phyloP scores from a whole-genome alignment of 1,284 basidiomycete genomes.

The Leccinum pallidistipes region DNA sequence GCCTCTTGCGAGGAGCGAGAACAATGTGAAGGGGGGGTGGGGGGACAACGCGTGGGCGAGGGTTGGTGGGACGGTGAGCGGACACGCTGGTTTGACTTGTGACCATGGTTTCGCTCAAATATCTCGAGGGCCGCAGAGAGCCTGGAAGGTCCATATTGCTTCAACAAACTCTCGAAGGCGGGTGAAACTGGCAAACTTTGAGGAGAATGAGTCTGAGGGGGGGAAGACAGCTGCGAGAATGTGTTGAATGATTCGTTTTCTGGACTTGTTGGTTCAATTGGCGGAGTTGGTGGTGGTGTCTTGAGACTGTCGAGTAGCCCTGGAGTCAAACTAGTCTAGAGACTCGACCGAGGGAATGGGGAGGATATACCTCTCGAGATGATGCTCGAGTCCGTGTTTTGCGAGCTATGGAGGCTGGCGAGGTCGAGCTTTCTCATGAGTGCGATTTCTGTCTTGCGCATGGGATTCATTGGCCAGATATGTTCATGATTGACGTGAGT shows the following conservation, averaged over 20 bases:
- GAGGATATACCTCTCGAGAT: constrained; percentile 22
- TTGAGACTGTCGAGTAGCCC: constrained; percentile 4
- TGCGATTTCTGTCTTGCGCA: constrained; percentile 32
- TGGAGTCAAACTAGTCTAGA: constrained; percentile 13
- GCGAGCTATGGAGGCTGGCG: constrained; percentile 39
- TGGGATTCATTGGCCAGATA: constrained; percentile 38
- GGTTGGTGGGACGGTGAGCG: constrained; percentile 3
- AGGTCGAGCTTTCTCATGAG: constrained; percentile 33
- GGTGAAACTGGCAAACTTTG: constrained; percentile 32
- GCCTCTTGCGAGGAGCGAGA: constrained; percentile 33
- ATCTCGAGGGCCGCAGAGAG: constrained; percentile 21
- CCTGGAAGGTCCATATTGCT: constrained; percentile 4
- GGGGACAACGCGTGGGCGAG: constrained; percentile 11
- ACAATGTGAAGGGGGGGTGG: constrained; percentile 15
- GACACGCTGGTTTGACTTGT: constrained; percentile 8
- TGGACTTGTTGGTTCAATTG: neutral
- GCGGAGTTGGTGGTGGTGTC: constrained; percentile 3
- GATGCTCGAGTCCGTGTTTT: constrained; percentile 13
- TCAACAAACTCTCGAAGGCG: constrained; percentile 28
- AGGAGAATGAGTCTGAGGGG: constrained; percentile 22
- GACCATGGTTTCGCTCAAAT: constrained; percentile 18
- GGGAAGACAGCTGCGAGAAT: constrained; percentile 34
- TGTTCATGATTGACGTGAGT: constrained; percentile 50
- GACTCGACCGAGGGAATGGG: neutral
- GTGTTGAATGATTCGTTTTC: constrained; percentile 11